Base-by-base conservation (phyloP, 1,284 basidiomycete genomes). In the Ceratobasidium theobromae region DNA sequence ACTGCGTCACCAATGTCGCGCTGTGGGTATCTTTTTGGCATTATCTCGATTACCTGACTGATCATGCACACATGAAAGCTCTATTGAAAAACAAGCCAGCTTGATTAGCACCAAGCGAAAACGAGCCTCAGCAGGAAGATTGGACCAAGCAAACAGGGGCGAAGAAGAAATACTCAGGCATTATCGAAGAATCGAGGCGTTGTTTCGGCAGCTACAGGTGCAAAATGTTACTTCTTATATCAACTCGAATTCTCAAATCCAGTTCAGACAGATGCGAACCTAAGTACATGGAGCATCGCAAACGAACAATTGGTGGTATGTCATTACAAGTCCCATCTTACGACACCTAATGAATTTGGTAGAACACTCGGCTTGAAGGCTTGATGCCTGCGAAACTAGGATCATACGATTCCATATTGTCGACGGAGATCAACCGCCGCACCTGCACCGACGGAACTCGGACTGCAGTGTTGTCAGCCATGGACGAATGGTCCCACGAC, bases 281-380 rank as follows among this genome's bases (percentile, higher is more conserved):
- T 72, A 9, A 21, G 45, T 5, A 43, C 25, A 1, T 72, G 70
- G 72, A n/a, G n/a, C n/a, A n/a, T n/a, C n/a, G n/a, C n/a, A n/a
- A n/a, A n/a, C n/a, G n/a, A n/a, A n/a, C n/a, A n/a, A n/a, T n/a
- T n/a, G n/a, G n/a, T n/a, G n/a, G n/a, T n/a, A n/a, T n/a, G n/a
- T n/a, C n/a, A n/a, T n/a, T n/a, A n/a, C n/a, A n/a, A n/a, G n/a
- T n/a, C n/a, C n/a, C n/a, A n/a, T n/a, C n/a, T n/a, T n/a, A n/a
- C n/a, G n/a, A n/a, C n/a, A n/a, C n/a, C n/a, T n/a, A n/a, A n/a
- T n/a, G n/a, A n/a, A n/a, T n/a, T n/a, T n/a, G n/a, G n/a, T n/a
- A n/a, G n/a, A n/a, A n/a, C n/a, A n/a, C n/a, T n/a, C n/a, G n/a
- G n/a, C n/a, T n/a, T n/a, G n/a, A 46, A 23, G 43, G 21, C 8